phyloP scores from a whole-genome alignment of 495 filamentous ascomycete species.

The Trichocladium antarcticum region DNA sequence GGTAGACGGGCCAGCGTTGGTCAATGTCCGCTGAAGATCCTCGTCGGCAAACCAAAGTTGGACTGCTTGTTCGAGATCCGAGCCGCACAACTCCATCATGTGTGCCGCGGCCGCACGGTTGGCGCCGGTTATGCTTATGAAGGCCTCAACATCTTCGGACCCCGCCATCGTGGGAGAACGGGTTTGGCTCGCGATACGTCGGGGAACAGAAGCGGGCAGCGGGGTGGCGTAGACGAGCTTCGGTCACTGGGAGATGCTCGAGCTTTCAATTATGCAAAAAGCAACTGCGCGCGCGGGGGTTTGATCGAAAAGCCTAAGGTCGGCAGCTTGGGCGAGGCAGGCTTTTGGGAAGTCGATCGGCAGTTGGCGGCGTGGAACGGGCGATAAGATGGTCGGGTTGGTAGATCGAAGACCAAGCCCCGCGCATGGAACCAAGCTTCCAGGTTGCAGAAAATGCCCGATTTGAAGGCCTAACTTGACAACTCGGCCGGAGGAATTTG shows the following conservation, averaged over 20 bases:
- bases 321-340: background rate
- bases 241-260: no score
- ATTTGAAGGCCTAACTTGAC: no score
- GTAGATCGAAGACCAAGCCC: background rate
- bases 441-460: background rate
- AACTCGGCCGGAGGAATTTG: background rate
- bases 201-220: background rate
- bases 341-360: background rate
- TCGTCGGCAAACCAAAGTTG: conserved; percentile 80
- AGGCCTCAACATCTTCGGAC: conserved; percentile 41
- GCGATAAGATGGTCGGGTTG: no score
- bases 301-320: no score
- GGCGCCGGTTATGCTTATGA: conserved; percentile 58
- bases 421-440: background rate
- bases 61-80: conserved; percentile 72
- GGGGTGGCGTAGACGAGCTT: background rate
- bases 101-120: conserved; percentile 53
- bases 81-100: conserved; percentile 73
- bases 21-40: conserved; percentile 44
- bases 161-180: conserved; percentile 51
- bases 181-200: background rate
- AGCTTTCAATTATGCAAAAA: no score
- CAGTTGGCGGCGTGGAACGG: background rate
- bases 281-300: no score
- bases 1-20: conserved; percentile 31